A percentile compares a stretch with the other conserved stretches of the same genome.
These are phyloP conservation scores for Aspergillus sclerotialis DNA, from an alignment of 2,329 filamentous ascomycete species.

Conservation along the genomic window DNA sequence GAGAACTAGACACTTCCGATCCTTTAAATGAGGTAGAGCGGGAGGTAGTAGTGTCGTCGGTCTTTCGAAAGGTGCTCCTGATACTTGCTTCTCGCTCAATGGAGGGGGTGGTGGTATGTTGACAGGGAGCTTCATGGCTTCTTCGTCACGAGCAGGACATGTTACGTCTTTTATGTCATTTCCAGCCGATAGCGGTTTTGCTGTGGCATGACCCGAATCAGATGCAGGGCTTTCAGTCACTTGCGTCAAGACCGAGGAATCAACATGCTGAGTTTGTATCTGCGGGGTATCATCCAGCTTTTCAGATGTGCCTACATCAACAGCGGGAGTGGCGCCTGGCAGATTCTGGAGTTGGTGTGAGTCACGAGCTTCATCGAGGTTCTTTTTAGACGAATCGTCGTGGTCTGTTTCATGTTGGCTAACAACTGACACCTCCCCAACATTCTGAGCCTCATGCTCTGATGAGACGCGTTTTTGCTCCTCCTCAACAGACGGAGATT, in stretches of 20 bases:
- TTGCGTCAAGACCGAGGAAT: conserved; percentile 3
- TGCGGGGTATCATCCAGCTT: conserved; percentile 11
- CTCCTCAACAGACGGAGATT: conserved; percentile 21
- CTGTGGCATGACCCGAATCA: conserved; percentile 58
- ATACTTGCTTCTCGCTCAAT: conserved; percentile 29
- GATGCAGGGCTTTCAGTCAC: conserved; percentile 14
- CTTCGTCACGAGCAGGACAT: conserved; percentile 32
- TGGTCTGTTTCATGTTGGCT: conserved; percentile 10
- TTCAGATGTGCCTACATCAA: conserved; percentile 15
- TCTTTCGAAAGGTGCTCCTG: conserved; percentile 28
- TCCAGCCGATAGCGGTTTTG: conserved; percentile 43
- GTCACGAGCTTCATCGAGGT: conserved; percentile 8
- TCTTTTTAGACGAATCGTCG: conserved; percentile 7
- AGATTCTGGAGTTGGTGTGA: conserved; percentile 3
- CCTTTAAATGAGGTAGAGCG: conserved; percentile 68
- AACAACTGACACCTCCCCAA: conserved; percentile 16
- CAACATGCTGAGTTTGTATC: conserved; percentile 12
- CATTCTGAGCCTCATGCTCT: conserved; percentile 32
- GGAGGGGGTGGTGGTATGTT: conserved; percentile 48
- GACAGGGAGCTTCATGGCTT: conserved; percentile 38
- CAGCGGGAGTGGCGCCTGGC: conserved; percentile 7
- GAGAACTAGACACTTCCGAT: conserved; percentile 87
- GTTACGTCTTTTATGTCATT: conserved; percentile 47
- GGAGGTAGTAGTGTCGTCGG: conserved; percentile 73
- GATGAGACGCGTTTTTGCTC: conserved; percentile 25